Evolutionary conservation across 129 eudicot species (phyloP), one percentile per base, ranked within the genome.

Genomic region (Rutidosis leptorrhynchoides): DNA sequence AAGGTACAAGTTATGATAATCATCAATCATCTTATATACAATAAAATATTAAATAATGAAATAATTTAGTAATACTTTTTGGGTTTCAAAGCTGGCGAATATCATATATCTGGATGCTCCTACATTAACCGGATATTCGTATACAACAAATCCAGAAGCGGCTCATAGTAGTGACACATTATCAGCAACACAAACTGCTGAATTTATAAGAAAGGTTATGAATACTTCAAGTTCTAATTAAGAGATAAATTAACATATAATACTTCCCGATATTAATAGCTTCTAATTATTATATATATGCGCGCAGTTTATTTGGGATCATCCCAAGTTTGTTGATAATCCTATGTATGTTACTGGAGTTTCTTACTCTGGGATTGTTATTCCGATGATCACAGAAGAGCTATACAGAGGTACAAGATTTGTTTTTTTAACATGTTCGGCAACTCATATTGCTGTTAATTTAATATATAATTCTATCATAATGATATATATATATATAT

Each of bases 71-170:
- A n/a, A n/a, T n/a, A n/a, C n/a, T n/a, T n/a, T n/a, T n/a, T n/a
- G 16, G 3, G n/a, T 11, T 29, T 22, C 37, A 22, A 54, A 80
- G 80, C 77, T 75, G 23, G 74, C 80, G 9, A 75, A 33, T 11
- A 59, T 80, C 3, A 80, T 80, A 37, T 80, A 58, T 43, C 20
- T 80, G 62, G 80, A 80, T 74, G 74, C 69, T 65, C 78, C 84
- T 1, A 67, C 70, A 0, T 20, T 65, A 24, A 49, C 71, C 3
- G 80, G 84, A 53, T 80, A 70, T 51, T 75, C 84, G n/a, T 80
- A 80, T 15, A 58, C 80, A 19, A 70, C 29, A 58, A 58, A 60
- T 30, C 25, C 48, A 16, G 71, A 71, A 52, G 17, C 63, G 5
- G 60, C 40, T 26, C 46, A 4, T 17, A 51, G 58, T 1, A 60